A percentile compares a stretch with the other conserved stretches of the same genome.
Conservation (phyloP, 1,284 basidiomycete genomes). For the Apiotrichum akiyoshidainum region DNA sequence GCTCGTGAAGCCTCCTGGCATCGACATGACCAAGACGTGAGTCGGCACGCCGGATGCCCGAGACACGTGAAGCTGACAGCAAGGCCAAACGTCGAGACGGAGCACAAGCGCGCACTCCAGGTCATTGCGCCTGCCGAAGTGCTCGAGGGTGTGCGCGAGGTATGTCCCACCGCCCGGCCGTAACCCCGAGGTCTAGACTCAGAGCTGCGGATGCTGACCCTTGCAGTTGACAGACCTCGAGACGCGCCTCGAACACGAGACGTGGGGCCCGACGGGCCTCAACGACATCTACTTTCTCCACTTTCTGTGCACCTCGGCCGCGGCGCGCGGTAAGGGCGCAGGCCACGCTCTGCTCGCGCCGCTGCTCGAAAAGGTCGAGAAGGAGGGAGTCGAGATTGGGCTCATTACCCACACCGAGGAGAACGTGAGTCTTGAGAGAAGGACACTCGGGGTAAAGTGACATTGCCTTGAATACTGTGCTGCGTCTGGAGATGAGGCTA, state of each 20-base stretch:
- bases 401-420: constrained; percentile 4
- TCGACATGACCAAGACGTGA: constrained; percentile 2
- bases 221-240: constrained; percentile 1
- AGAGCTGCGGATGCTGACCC: neutral
- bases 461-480: neutral
- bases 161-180: neutral
- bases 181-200: no score
- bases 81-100: neutral
- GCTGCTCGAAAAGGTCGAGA: neutral
- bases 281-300: constrained; percentile 3
- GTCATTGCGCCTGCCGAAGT: neutral
- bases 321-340: constrained; percentile 1
- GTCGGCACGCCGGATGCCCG: neutral
- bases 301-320: constrained; percentile 2
- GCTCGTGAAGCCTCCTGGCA: constrained; percentile 3
- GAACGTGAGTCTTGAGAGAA: neutral
- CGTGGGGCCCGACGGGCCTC: neutral
- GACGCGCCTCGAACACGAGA: neutral
- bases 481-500: neutral
- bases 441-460: no score
- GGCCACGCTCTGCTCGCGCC: neutral
- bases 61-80: neutral
- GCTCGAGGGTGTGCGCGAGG: neutral
- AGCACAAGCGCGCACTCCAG: neutral
- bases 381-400: constrained; percentile 2